phyloP scores from a whole-genome alignment of 2,329 filamentous ascomycete species.

The Ophiostoma ulmi region DNA sequence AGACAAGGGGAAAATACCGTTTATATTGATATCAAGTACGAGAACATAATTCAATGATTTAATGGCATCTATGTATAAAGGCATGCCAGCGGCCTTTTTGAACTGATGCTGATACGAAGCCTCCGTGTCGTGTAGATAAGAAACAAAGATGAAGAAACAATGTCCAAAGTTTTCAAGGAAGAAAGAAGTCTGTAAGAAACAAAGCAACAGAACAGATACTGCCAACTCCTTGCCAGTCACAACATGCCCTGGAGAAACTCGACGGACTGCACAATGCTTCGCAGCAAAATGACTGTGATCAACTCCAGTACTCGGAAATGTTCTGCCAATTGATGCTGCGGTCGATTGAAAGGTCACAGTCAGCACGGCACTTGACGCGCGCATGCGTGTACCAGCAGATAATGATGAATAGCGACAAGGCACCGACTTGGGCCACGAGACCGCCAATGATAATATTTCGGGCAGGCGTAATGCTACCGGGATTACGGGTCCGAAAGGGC shows the following conservation, averaged over 20 bases:
- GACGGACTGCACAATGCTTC: neutral
- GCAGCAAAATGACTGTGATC: neutral
- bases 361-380: neutral
- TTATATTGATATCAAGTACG: neutral
- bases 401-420: neutral
- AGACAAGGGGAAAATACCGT: neutral
- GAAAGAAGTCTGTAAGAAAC: neutral
- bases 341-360: neutral
- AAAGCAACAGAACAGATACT: neutral
- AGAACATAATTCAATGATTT: neutral
- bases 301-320: neutral
- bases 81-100: neutral
- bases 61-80: neutral
- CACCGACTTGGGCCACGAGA: neutral
- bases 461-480: neutral
- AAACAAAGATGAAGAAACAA: neutral
- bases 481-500: neutral
- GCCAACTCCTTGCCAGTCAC: neutral
- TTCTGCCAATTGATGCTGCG: slow-evolving; percentile 1
- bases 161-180: neutral
- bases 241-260: neutral
- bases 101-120: neutral
- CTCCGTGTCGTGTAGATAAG: neutral
- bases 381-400: neutral
- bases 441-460: neutral